Percentiles rank a stretch among this genome's conserved stretches.
These are phyloP conservation scores for Nakataea oryzae DNA, from an alignment of 2,329 filamentous ascomycete species.

Conservation along the genomic window DNA sequence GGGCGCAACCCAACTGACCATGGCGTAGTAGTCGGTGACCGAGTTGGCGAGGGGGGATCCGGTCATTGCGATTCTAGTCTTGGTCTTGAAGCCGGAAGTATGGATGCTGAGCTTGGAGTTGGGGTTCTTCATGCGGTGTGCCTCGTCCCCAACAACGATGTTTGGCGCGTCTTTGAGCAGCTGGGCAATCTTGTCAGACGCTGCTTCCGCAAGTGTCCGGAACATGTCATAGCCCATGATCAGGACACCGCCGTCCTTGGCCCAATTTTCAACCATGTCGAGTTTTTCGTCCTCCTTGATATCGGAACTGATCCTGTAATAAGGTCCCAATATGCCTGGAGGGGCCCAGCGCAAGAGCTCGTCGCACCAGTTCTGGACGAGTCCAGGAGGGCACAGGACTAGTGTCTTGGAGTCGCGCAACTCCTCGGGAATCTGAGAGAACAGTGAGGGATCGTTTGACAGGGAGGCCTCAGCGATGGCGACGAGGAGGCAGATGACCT, in stretches of 20 bases:
- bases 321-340: slow-evolving; percentile 37
- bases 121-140: slow-evolving; percentile 66
- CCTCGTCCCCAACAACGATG: slow-evolving; percentile 77
- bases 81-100: slow-evolving; percentile 52
- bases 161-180: slow-evolving; percentile 51
- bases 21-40: slow-evolving; percentile 72
- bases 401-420: slow-evolving; percentile 55
- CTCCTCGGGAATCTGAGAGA: slow-evolving; percentile 55
- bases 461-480: slow-evolving; percentile 57
- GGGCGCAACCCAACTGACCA: slow-evolving; percentile 80
- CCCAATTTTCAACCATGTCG: slow-evolving; percentile 46
- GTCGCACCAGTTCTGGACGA: slow-evolving; percentile 76
- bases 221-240: slow-evolving; percentile 68
- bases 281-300: slow-evolving; percentile 26
- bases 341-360: slow-evolving; percentile 65
- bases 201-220: slow-evolving; percentile 19
- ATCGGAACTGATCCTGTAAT: slow-evolving; percentile 43
- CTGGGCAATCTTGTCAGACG: slow-evolving; percentile 11
- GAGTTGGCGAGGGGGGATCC: slow-evolving; percentile 82
- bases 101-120: slow-evolving; percentile 38
- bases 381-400: slow-evolving; percentile 62
- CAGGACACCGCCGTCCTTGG: slow-evolving; percentile 57
- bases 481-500: slow-evolving; percentile 74
- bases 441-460: slow-evolving; percentile 46
- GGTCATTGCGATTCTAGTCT: slow-evolving; percentile 69